Evolutionary conservation across 1,284 basidiomycete species (phyloP).

Genomic region (Singerocomus inundabilis): DNA sequence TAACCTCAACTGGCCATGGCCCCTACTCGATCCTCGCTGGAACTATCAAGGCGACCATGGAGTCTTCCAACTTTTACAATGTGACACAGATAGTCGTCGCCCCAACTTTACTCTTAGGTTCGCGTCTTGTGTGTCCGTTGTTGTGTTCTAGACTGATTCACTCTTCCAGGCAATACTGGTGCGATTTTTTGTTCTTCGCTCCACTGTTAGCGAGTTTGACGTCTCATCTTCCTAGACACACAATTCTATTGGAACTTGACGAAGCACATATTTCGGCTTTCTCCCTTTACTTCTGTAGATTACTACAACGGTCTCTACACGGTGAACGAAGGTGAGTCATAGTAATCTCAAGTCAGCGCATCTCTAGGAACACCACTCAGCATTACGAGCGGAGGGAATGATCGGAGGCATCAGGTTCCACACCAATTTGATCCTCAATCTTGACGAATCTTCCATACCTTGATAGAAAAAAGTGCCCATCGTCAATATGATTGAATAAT

Average conservation of each 20-base stretch:
- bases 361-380: constrained; percentile 1
- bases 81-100: constrained; percentile 10
- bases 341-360: not conserved
- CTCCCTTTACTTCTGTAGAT: constrained; percentile 27
- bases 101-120: constrained; percentile 15
- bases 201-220: not conserved
- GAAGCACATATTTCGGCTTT: constrained; percentile 46
- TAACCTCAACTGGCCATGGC: constrained; percentile 43
- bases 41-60: constrained; percentile 45
- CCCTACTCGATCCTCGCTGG: constrained; percentile 49
- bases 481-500: no score
- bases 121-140: not conserved
- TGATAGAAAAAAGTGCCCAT: not conserved
- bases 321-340: constrained; percentile 39
- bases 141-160: not conserved
- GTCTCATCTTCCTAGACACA: constrained; percentile 34
- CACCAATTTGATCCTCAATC: constrained; percentile 28
- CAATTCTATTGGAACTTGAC: constrained; percentile 45
- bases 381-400: constrained; percentile 18
- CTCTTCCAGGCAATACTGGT: constrained; percentile 20
- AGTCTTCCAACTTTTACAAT: constrained; percentile 30
- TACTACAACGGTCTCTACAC: constrained; percentile 48
- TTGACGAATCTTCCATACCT: constrained; percentile 20
- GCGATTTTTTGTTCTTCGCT: not conserved
- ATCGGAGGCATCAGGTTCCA: constrained; percentile 26